phyloP scores from a whole-genome alignment of 257 asterid species.

The Fraxinus pennsylvanica region DNA sequence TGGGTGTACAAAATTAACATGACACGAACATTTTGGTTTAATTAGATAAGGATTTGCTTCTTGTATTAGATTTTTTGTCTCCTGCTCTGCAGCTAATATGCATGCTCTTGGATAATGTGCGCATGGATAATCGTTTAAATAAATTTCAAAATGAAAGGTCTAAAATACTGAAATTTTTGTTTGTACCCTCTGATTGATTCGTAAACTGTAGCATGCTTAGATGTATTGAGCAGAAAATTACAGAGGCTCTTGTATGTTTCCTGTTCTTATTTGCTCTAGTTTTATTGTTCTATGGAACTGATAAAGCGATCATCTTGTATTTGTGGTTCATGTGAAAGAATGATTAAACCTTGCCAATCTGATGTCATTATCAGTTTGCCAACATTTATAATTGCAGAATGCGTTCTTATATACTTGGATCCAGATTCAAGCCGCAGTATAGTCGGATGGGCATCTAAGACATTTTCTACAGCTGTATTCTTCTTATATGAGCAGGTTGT shows the following conservation, averaged over 20 bases:
- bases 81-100: not conserved
- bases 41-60: not conserved
- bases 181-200: not conserved
- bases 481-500: slow-evolving; percentile 96
- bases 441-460: slow-evolving; percentile 87
- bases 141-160: not conserved
- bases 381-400: slow-evolving; percentile 98
- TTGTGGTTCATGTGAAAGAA: not conserved
- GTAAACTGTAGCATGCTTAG: not conserved
- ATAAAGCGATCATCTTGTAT: not conserved
- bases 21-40: not conserved
- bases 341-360: slow-evolving; percentile 41
- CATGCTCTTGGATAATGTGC: not conserved
- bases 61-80: not conserved
- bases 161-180: not conserved
- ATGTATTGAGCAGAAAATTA: not conserved
- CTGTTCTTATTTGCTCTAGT: not conserved
- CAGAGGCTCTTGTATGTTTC: not conserved
- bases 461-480: slow-evolving; percentile 83
- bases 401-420: slow-evolving; percentile 86
- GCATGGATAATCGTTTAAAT: not conserved
- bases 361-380: slow-evolving; percentile 94
- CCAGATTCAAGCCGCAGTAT: slow-evolving; percentile 80
- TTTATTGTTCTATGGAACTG: not conserved
- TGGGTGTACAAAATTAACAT: not conserved